Percentiles rank a stretch among this genome's conserved stretches.
Evolutionary conservation across 306 rosid species (phyloP).

Genomic region (Castanospermum australe): DNA sequence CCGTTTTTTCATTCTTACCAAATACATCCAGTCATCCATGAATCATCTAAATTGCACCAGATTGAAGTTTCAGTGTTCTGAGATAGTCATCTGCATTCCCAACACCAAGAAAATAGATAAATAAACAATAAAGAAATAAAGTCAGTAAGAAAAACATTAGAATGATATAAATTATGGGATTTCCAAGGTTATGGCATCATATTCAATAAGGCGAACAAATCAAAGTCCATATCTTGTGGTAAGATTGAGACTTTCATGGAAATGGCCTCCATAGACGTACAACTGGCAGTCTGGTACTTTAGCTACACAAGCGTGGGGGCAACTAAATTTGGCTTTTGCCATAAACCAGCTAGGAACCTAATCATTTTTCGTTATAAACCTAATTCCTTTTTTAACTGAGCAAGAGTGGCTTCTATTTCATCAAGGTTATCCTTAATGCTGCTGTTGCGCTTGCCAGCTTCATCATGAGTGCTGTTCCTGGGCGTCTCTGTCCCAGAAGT

Average conservation of each 20-base stretch:
- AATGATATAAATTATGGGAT: too few species aligned
- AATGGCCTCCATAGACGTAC: background rate
- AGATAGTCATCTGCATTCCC: too few species aligned
- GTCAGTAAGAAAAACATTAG: too few species aligned
- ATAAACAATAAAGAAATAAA: too few species aligned
- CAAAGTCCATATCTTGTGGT: background rate
- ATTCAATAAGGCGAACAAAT: too few species aligned
- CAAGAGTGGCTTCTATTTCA: slow-evolving; percentile 92
- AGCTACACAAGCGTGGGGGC: background rate
- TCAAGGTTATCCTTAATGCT: slow-evolving; percentile 76
- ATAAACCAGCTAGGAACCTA: background rate
- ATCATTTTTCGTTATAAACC: slow-evolving; percentile 57
- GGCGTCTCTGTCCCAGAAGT: slow-evolving; percentile 35
- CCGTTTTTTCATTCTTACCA: too few species aligned
- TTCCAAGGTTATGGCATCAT: too few species aligned
- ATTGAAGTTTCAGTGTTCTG: too few species aligned
- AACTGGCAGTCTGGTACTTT: too few species aligned
- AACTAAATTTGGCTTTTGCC: background rate
- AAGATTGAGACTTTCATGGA: background rate
- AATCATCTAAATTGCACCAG: too few species aligned
- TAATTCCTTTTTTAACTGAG: slow-evolving; percentile 79
- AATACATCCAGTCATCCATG: too few species aligned
- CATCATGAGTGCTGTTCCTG: slow-evolving; percentile 26
- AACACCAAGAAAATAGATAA: too few species aligned
- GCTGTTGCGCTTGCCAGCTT: slow-evolving; percentile 48